Evolutionary conservation across 768 basidiomycete genomes (phyloP).

Genomic region (Xerocomus brunneocitrinus): DNA sequence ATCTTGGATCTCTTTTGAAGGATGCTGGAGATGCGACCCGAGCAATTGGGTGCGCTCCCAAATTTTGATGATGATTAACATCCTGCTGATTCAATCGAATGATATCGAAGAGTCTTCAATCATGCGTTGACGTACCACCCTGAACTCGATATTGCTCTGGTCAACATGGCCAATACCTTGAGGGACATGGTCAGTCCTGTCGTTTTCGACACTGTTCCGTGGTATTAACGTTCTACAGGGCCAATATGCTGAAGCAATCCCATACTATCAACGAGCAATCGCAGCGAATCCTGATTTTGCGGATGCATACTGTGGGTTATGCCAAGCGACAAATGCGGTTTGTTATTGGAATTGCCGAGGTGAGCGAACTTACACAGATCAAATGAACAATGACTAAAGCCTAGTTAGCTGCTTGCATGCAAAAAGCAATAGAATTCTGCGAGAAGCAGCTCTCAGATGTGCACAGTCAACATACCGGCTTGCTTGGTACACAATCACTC

Average conservation of each 20-base stretch:
- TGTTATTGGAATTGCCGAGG: conserved; percentile 44
- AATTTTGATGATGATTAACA: not conserved
- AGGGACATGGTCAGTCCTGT: conserved; percentile 39
- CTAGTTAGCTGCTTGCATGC: conserved; percentile 31
- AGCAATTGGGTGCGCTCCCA: conserved; percentile 37
- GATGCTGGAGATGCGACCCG: conserved; percentile 40
- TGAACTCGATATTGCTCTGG: conserved; percentile 47
- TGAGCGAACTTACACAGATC: conserved; percentile 12
- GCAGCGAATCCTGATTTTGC: conserved; percentile 39
- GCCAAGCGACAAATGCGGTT: conserved; percentile 41
- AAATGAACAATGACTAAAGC: conserved; percentile 6
- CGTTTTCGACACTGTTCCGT: not conserved
- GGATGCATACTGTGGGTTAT: conserved; percentile 47
- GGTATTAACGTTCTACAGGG: conserved; percentile 25
- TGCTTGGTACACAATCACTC: conserved; percentile 24
- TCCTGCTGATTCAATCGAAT: conserved; percentile 2
- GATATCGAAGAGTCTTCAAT: conserved; percentile 33
- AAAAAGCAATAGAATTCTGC: conserved; percentile 34
- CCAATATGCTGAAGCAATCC: conserved; percentile 39
- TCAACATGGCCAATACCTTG: conserved; percentile 48
- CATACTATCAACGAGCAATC: conserved; percentile 43
- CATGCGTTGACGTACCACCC: conserved; percentile 39
- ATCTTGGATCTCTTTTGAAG: conserved; percentile 47
- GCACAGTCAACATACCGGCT: conserved; percentile 29
- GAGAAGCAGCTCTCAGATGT: conserved; percentile 34